Evolutionary conservation across 345 rosid genomes (phyloP).

Genomic region (Noccaea caerulescens): DNA sequence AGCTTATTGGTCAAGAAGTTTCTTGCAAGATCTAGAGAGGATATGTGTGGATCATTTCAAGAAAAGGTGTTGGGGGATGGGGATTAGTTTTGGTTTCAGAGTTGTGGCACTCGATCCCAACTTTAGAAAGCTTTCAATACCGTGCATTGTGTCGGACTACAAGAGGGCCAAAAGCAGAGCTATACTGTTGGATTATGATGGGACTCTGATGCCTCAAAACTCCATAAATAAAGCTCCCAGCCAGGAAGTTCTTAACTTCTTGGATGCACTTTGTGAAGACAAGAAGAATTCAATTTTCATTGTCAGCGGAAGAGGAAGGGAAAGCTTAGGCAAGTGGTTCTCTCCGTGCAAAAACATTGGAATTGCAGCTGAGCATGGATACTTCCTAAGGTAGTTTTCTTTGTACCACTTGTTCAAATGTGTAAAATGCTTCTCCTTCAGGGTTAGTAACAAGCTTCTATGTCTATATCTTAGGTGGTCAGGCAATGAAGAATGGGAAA

Average conservation of each 20-base stretch:
- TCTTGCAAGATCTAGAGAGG: constrained; percentile 51
- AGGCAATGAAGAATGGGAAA: constrained; percentile 49
- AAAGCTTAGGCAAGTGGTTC: constrained; percentile 49
- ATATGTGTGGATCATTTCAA: constrained; percentile 51
- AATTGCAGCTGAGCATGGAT: constrained; percentile 51
- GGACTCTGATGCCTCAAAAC: constrained; percentile 51
- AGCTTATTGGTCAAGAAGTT: constrained; percentile 50
- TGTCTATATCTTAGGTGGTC: constrained; percentile 39
- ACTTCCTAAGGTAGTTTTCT: constrained; percentile 43
- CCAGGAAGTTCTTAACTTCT: constrained; percentile 45
- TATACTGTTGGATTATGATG: constrained; percentile 49
- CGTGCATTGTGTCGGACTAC: constrained; percentile 50
- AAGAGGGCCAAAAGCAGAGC: constrained; percentile 49
- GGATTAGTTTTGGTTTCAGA: constrained; percentile 49
- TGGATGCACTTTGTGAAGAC: constrained; percentile 45
- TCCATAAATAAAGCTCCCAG: constrained; percentile 50
- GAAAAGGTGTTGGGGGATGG: constrained; percentile 52
- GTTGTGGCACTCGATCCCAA: constrained; percentile 51
- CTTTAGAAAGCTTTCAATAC: constrained; percentile 50
- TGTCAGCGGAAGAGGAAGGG: constrained; percentile 52
- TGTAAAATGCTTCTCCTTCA: background rate
- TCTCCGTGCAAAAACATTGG: constrained; percentile 46
- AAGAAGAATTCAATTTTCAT: constrained; percentile 43
- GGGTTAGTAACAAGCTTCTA: constrained; percentile 1
- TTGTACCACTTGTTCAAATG: background rate